Base-by-base conservation (phyloP, 306 rosid species). In the Gastrolobium villosum region DNA sequence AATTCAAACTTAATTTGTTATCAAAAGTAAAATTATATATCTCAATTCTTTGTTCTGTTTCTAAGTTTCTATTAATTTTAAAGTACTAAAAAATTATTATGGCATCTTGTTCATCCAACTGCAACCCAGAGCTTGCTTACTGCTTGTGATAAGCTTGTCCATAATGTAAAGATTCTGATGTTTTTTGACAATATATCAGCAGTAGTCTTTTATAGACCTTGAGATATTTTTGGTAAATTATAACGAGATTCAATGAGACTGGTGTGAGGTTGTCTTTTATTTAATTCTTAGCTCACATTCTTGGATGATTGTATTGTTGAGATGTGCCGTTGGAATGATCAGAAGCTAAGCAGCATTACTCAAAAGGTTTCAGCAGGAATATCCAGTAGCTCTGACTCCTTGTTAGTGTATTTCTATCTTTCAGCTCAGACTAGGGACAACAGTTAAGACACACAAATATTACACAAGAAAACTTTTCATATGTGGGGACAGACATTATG, bases 401-500 rank as follows among this genome's bases (percentile, higher is more conserved):
- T 36, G 61, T 15, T 65, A 77, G 44, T 81, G 70, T 66, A 28
- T 55, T 66, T 55, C 63, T 39, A 3, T 74, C 63, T 37, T 49
- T 79, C 7, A 15, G 65, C 40, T 77, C 61, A 41, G 61, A 46
- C 14, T 82, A 13, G 76, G 79, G 46, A 76, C 43, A 75, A 26
- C 39, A 43, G 56, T 6, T 5, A n/a, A 70, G 44, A 70, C 43
- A 26, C 5, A 13, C 11, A 31, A 28, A 31, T 36, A 39, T 56
- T 7, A 15, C 11, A 37, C 30, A 36, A 39, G 55, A 48, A 53
- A 67, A 4, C 28, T 36, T 67, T 45, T 40, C 65, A 39, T 55
- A 53, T 39, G 20, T 55, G 30, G 36, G 72, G 39, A 70, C 54
- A 45, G 36, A 77, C 50, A 60, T 60, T 34, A 40, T 76, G 26